These are phyloP conservation scores for Trifolium subterraneum DNA, from an alignment of 306 rosid species.

Conservation along the genomic window DNA sequence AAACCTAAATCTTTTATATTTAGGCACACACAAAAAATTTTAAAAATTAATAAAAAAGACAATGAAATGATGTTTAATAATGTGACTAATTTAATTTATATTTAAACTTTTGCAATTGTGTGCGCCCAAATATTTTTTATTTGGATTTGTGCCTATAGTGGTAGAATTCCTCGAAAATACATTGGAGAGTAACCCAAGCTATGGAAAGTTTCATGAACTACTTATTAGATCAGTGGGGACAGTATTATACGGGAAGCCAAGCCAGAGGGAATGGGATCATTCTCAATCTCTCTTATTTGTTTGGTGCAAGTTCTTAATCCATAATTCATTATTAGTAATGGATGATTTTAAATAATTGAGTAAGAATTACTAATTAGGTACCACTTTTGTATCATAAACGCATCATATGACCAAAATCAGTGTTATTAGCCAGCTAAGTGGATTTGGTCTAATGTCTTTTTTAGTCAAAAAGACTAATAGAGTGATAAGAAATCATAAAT, in stretches of 20 bases:
- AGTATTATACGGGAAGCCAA: conserved; percentile 8
- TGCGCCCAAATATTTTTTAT: no score
- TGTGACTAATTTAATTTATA: no score
- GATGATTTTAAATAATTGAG: conserved; percentile 10
- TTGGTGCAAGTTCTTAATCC: conserved; percentile 30
- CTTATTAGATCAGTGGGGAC: neutral
- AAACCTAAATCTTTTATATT: no score
- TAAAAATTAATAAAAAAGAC: no score
- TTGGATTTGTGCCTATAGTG: no score
- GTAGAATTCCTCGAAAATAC: no score
- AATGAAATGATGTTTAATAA: no score
- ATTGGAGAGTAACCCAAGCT: no score
- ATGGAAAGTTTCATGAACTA: no score
- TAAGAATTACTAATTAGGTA: conserved; percentile 3
- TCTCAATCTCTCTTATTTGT: conserved; percentile 33
- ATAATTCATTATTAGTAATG: neutral
- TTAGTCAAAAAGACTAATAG: conserved; percentile 24
- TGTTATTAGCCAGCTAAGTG: neutral
- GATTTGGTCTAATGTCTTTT: conserved; percentile 37
- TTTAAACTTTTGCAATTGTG: no score
- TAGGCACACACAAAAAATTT: no score
- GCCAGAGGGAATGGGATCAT: neutral
- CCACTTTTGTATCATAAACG: conserved; percentile 33
- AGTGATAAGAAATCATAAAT: conserved; percentile 30
- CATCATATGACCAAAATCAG: conserved; percentile 4